Base-by-base conservation (phyloP, 192 early-diverging fungal species). In the Dissophora globulifera region DNA sequence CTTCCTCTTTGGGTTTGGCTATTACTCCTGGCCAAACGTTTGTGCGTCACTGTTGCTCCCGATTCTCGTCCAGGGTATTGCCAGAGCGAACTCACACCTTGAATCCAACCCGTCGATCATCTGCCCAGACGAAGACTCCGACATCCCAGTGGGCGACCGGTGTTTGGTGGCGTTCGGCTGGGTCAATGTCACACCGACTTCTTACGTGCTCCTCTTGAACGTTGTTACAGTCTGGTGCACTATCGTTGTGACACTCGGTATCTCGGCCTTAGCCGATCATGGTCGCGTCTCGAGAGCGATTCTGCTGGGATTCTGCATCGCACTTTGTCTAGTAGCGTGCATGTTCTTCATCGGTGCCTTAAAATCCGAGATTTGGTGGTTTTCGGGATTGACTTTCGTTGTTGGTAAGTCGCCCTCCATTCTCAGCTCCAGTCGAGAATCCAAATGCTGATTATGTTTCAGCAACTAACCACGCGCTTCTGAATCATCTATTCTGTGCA, bases 261-360 rank as follows among this genome's bases (percentile, higher is more conserved):
- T 80, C 13, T 78, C 79, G 0, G 69, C 82, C 1, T 43, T 81
- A 0, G 82, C 82, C 8, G 82, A 83, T 41, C 72, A 81, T 55
- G 74, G 79, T 25, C 65, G 58, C 6, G 16, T 48, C 6, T 71
- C 67, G 7, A 65, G 55, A 11, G 61, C 42, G 46, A 50, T 70
- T 10, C 51, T 69, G 38, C 22, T 81, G 40, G 46, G 48, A 25
- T 70, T 70, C 5, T 64, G 58, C 27, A 55, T 57, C 2, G 11
- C 56, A 17, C 11, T 63, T 1, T 78, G 68, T 31, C 19, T 58
- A 2, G 48, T 80, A 17, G 55, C 64, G 7, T 71, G 75, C 26
- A 57, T 83, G 22, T 50, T 62, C 31, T 65, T 83, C 22, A 38
- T 83, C 5, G 67, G 61, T 26, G 62, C 67, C 7, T 11, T 66